Conservation (phyloP, 179 eudicot species). For the Beta corolliflora region DNA sequence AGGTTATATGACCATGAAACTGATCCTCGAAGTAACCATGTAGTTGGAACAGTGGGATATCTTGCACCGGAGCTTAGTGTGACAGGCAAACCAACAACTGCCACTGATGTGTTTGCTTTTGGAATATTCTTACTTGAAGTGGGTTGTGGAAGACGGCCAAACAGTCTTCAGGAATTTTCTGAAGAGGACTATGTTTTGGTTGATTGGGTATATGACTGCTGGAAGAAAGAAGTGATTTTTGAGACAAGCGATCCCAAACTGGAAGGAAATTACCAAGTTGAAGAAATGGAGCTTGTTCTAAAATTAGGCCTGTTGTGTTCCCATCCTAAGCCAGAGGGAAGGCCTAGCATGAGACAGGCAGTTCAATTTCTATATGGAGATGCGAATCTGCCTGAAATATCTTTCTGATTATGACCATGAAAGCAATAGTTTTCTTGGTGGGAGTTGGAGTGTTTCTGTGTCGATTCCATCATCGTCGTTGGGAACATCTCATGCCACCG, state of each 20-base stretch:
- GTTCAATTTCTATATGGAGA: neutral
- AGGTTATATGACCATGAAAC: too few relatives aligned
- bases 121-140: too few relatives aligned
- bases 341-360: too few relatives aligned
- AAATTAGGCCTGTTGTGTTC: conserved; percentile 22
- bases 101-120: too few relatives aligned
- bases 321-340: too few relatives aligned
- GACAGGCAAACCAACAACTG: too few relatives aligned
- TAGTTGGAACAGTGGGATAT: too few relatives aligned
- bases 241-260: conserved; percentile 22
- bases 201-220: conserved; percentile 33
- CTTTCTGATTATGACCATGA: conserved; percentile 19
- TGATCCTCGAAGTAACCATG: too few relatives aligned
- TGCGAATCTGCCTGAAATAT: conserved; percentile 9
- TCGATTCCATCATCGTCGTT: conserved; percentile 18
- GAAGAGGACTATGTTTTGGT: conserved; percentile 18
- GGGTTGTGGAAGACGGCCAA: too few relatives aligned
- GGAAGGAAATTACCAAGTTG: conserved; percentile 8
- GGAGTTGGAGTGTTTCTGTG: conserved; percentile 3
- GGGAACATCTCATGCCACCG: conserved; percentile 3
- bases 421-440: conserved; percentile 6
- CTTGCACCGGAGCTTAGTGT: too few relatives aligned
- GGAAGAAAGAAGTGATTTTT: conserved; percentile 26
- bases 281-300: conserved; percentile 25
- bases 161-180: neutral